Conservation (phyloP, 805 yeast species). For the Hanseniaspora lindneri region DNA sequence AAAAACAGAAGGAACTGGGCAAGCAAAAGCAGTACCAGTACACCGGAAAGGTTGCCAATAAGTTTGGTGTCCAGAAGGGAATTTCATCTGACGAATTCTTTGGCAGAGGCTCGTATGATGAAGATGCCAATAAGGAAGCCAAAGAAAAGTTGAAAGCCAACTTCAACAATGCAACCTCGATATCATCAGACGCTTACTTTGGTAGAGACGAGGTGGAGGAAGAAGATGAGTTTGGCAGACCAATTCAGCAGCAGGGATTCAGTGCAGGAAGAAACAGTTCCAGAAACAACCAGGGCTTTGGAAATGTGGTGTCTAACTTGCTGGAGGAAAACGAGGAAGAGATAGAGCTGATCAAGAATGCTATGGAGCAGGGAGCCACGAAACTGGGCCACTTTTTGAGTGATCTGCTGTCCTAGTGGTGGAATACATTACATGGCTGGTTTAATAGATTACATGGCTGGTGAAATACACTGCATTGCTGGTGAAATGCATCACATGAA, state of each 20-base stretch:
- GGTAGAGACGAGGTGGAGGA: conserved; percentile 63
- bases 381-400: conserved; percentile 75
- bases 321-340: conserved; percentile 72
- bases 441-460: no score
- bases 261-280: conserved; percentile 26
- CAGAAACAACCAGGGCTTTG: conserved; percentile 19
- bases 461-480: no score
- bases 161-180: conserved; percentile 77
- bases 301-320: conserved; percentile 51
- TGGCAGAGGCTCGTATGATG: conserved; percentile 77
- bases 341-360: conserved; percentile 77
- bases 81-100: conserved; percentile 92
- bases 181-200: conserved; percentile 84
- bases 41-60: conserved; percentile 61
- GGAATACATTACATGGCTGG: no score
- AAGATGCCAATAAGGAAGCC: conserved; percentile 68
- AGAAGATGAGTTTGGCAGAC: conserved; percentile 20
- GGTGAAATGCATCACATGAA: no score
- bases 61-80: conserved; percentile 82
- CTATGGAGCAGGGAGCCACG: conserved; percentile 85
- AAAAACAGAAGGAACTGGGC: conserved; percentile 30
- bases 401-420: conserved; percentile 45
- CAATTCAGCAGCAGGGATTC: conserved; percentile 17
- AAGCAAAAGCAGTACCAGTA: conserved; percentile 48
- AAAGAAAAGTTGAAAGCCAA: conserved; percentile 56